Evolutionary conservation across 108 stramenopile species (phyloP), one percentile per base, ranked within the genome.

Genomic region (Asterionellopsis glacialis): DNA sequence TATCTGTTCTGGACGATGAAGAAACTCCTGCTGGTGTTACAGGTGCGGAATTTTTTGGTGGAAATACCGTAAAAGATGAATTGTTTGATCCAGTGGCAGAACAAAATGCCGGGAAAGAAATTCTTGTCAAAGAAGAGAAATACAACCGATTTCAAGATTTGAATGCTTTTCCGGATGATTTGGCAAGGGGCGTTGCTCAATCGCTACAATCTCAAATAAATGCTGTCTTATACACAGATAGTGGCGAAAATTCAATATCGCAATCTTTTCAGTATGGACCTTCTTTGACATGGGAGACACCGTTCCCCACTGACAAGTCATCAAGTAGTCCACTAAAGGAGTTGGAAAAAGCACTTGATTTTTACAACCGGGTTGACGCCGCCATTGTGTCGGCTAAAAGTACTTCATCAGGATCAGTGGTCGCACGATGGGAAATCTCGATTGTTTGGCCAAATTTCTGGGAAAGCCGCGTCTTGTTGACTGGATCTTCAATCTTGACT

Each of bases 391-490:
- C 77, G 26, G 90, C 73, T 55, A 70, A 63, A 48, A 61, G 72
- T 22, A 33, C 78, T 22, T 44, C 72, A 26, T 33, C 54, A 43
- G 28, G 38, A 40, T 41, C 14, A 13, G 51, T 80, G 11, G 66
- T 77, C 44, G 45, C 88, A 24, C 62, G 72, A 54, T 91, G 90
- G 90, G 83, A 85, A 49, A 60, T 91, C 27, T 81, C 86, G 22
- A 61, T 80, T 19, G 63, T 76, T n/a, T 91, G 90, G 90, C 86
- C 90, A 10, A 82, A 75, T 47, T 76, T 77, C 15, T 91, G 87
- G 86, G 84, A 81, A 50, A 72, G 84, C 16, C 81, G 90, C 11
- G 69, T 84, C 39, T 48, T 83, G 27, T 55, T 91, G 12, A 70
- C 82, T 10, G 90, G 90, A 45, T 64, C 74, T 18, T 85, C 84